These are phyloP conservation scores for Phialophora expanda DNA, from an alignment of 2,329 filamentous ascomycete genomes.

Conservation along the genomic window DNA sequence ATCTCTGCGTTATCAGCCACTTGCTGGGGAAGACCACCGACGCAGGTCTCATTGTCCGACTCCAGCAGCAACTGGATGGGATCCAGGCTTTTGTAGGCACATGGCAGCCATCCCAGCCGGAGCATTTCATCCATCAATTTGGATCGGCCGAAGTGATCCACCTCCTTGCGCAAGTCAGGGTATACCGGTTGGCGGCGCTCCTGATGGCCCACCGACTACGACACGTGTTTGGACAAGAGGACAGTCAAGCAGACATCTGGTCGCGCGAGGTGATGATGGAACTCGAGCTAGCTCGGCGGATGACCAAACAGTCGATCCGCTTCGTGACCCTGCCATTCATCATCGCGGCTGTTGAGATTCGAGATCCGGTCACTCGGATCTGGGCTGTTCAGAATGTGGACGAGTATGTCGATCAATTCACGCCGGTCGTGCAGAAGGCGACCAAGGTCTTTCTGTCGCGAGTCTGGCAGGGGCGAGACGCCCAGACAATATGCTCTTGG, in stretches of 20 bases:
- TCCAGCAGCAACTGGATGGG: slow-evolving; percentile 11
- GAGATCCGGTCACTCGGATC: slow-evolving; percentile 9
- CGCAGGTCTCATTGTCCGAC: background rate
- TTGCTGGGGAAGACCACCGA: slow-evolving; percentile 15
- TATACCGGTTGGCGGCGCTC: slow-evolving; percentile 26
- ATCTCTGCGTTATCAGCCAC: slow-evolving; percentile 28
- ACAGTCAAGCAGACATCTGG: slow-evolving; percentile 23
- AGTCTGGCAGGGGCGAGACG: slow-evolving; percentile 25
- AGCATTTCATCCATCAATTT: slow-evolving; percentile 20
- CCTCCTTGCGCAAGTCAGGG: slow-evolving; percentile 24
- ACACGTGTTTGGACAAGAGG: slow-evolving; percentile 21
- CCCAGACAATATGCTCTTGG: slow-evolving; percentile 14
- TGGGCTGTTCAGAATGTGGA: slow-evolving; percentile 22
- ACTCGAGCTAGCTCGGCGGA: slow-evolving; percentile 19
- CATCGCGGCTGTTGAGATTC: slow-evolving; percentile 24
- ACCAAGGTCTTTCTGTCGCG: slow-evolving; percentile 23
- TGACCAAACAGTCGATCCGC: slow-evolving; percentile 14
- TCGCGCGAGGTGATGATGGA: slow-evolving; percentile 24
- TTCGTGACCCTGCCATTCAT: slow-evolving; percentile 27
- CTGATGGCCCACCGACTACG: slow-evolving; percentile 23
- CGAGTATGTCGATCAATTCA: slow-evolving; percentile 28
- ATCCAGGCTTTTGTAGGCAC: slow-evolving; percentile 19
- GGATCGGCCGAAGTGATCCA: slow-evolving; percentile 21
- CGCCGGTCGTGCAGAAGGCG: slow-evolving; percentile 21
- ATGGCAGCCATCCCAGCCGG: slow-evolving; percentile 21